Base-by-base conservation (phyloP, 768 basidiomycete genomes). In the Auriscalpium microsporum region DNA sequence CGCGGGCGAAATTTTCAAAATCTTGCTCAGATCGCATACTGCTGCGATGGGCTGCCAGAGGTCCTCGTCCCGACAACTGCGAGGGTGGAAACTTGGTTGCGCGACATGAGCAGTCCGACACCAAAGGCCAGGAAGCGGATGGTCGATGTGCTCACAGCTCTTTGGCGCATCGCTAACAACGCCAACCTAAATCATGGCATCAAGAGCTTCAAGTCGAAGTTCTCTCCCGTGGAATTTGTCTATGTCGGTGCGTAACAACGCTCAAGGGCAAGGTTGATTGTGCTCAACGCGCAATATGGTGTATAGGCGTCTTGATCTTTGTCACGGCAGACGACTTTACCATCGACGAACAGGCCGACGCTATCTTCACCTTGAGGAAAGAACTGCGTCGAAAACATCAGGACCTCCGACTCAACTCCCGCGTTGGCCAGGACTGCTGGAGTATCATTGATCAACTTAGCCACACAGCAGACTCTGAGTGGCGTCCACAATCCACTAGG, bases 1-100 rank as follows among this genome's bases (percentile, higher is more conserved):
- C 82, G 87, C 42, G 88, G 82, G 10, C 79, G 83, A 28, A 82
- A 87, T 63, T 93, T 87, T 70, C 86, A 88, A 61, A 80, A 81
- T 56, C 69, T 91, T 34, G 86, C 86, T 0, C 80, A 82, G 53
- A 69, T 90, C 62, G 79, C 87, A 2, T 87, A 74, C 62, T 86
- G 82, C 62, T 87, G 84, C 60, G 78, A 82, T 52, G 70, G 73
- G 8, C 65, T 82, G 2, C 77, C 76, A 10, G 34, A 69, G 67
- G 23, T 72, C 72, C 19, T 72, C 76, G 44, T 63, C 44, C 71
- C 71, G 1, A 80, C 79, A 1, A 70, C 77, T 0, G 63, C 69
- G 17, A 84, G 81, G 54, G 72, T 88, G 48, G 79, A 83, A 54
- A 77, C 73, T 10, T 76, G 71, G 72, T 60, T 77, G 19, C 53